These are phyloP conservation scores for Rhodotorula sphaerocarpa DNA, from an alignment of 768 basidiomycete genomes.

Conservation along the genomic window DNA sequence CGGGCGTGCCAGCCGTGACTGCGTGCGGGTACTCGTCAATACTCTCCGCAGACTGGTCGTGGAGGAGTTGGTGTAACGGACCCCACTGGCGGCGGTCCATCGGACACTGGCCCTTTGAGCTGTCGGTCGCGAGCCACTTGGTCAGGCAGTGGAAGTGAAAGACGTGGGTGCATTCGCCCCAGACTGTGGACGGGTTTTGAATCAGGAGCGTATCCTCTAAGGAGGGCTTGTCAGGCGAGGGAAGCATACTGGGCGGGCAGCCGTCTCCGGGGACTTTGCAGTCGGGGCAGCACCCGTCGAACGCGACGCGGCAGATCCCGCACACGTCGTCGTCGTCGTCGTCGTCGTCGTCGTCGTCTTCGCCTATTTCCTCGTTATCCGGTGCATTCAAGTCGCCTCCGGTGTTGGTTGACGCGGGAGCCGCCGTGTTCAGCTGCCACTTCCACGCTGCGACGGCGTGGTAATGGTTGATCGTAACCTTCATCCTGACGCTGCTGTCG, in stretches of 20 bases:
- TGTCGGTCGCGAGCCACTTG: constrained; percentile 81
- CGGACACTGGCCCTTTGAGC: constrained; percentile 94
- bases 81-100: constrained; percentile 87
- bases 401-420: not conserved
- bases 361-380: not conserved
- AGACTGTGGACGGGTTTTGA: constrained; percentile 54
- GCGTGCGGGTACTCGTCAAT: not conserved
- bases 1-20: constrained; percentile 8
- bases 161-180: constrained; percentile 94
- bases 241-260: constrained; percentile 70
- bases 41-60: not conserved
- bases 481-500: constrained; percentile 50
- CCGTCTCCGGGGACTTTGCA: constrained; percentile 97
- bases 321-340: constrained; percentile 59
- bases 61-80: constrained; percentile 2
- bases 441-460: constrained; percentile 82
- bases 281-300: constrained; percentile 87
- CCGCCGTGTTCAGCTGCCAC: constrained; percentile 54
- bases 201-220: not conserved
- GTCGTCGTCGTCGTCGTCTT: constrained; percentile 37
- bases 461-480: constrained; percentile 72
- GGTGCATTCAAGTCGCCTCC: not conserved
- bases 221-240: not conserved
- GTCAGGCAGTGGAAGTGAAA: constrained; percentile 98
- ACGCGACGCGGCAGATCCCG: constrained; percentile 84